Evolutionary conservation across 768 basidiomycete species (phyloP).

Genomic region (Lactarius indigo): DNA sequence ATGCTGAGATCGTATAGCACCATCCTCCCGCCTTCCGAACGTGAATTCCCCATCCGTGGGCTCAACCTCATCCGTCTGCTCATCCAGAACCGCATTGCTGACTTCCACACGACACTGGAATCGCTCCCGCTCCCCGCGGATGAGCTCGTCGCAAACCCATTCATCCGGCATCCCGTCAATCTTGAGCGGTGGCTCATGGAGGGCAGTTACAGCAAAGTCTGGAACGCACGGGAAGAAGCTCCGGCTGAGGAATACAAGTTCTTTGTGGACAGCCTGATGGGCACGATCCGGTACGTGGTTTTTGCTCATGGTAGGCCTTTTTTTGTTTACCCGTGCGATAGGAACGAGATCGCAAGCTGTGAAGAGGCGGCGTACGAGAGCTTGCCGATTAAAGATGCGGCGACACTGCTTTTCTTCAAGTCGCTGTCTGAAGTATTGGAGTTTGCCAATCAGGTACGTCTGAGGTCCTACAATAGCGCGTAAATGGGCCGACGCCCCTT

Average conservation of each 20-base stretch:
- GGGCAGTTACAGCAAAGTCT: slow-evolving; percentile 96
- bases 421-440: slow-evolving; percentile 70
- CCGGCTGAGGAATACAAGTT: slow-evolving; percentile 94
- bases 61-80: slow-evolving; percentile 93
- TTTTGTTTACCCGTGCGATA: slow-evolving; percentile 32
- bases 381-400: slow-evolving; percentile 85
- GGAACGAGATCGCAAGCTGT: slow-evolving; percentile 96
- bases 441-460: slow-evolving; percentile 76
- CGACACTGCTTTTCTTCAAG: slow-evolving; percentile 88
- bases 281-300: slow-evolving; percentile 74
- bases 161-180: slow-evolving; percentile 81
- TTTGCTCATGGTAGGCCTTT: neutral
- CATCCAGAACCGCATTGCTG: slow-evolving; percentile 93
- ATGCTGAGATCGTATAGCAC: slow-evolving; percentile 40
- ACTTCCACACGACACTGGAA: slow-evolving; percentile 96
- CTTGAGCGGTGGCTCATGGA: slow-evolving; percentile 99
- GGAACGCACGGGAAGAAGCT: slow-evolving; percentile 90
- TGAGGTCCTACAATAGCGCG: neutral
- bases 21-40: slow-evolving; percentile 75
- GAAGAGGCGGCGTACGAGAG: slow-evolving; percentile 93
- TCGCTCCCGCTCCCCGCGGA: slow-evolving; percentile 73
- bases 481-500: neutral
- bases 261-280: slow-evolving; percentile 91
- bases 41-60: slow-evolving; percentile 85
- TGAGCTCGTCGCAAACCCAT: slow-evolving; percentile 63